Evolutionary conservation across 331 rosid species (phyloP), one percentile per base, ranked within the genome.

Genomic region (Malus hybrid): DNA sequence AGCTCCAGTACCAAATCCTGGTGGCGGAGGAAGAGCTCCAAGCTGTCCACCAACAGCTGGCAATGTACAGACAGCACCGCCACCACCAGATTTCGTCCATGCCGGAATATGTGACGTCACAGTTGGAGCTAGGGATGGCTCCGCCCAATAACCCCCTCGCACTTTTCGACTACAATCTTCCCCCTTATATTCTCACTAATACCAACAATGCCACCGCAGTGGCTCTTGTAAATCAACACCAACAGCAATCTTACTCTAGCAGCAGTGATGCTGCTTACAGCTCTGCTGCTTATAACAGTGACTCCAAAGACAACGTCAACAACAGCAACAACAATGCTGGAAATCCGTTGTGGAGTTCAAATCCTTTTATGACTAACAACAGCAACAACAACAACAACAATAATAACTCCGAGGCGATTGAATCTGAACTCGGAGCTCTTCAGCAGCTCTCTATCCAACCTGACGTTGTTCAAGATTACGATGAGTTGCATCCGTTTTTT

Each of bases 401-500:
- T 69, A 52, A 42, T 36, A 74, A 70, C 19, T 77, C 88, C 9
- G 34, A 81, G 50, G 71, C 42, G 13, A 75, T 84, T 80, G 85
- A 85, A 20, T 72, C 88, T 67, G 85, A 75, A 5, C 33, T 85
- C 57, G 75, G 77, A 61, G 71, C 42, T 66, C 74, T 85, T 7
- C 92, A 84, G 75, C 84, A 84, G 6, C 76, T 85, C 5, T 74
- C 79, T 32, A 75, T 85, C 67, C 88, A 83, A 71, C 82, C 85
- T 66, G 84, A 80, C 42, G 84, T 62, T 71, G 89, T 80, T 80
- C 89, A 77, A 62, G 91, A 85, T 65, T 87, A 78, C 65, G 91
- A 90, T 69, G 93, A 90, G 82, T 87, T 88, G 81, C 90, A 79
- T 70, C 90, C 92, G 0, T 83, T 88, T 75, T 90, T 92, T 1